Evolutionary conservation across 305 asterid genomes (phyloP), one percentile per base, ranked within the genome.

Genomic region (Euphrasia arctica): DNA sequence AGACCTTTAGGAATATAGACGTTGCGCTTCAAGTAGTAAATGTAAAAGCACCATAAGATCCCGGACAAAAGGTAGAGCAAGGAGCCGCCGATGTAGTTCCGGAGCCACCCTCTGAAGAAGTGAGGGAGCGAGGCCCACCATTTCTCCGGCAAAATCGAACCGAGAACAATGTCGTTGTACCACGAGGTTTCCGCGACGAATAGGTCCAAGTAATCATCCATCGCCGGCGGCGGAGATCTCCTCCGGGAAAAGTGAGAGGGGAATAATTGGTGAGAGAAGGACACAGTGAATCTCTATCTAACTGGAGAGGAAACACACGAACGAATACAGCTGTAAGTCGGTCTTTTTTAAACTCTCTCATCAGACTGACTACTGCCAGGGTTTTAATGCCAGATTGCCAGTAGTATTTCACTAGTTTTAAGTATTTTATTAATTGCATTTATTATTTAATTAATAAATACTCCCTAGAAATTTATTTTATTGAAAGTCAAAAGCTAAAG

Each of bases 151-250:
- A 88, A 58, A 67, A 80, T 11, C 28, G 90, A 32, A 1, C 91
- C 88, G 51, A 91, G 80, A n/a, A 88, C 95, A 64, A 91, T 49
- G 76, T 77, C 73, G 79, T 86, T 91, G 91, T 84, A 86, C 77
- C 87, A 84, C 41, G 96, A 84, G 0, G 97, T 84, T 69, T 91
- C 96, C 43, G 81, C 95, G 66, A 84, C 87, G 66, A 91, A 86
- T 48, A 80, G 75, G 60, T 70, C 72, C 79, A 79, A 57, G 74
- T 85, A 78, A 48, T 80, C 88, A n/a, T 69, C 91, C 89, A 79
- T 82, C 70, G 64, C 43, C 59, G 6, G 48, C 62, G 55, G 47
- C 72, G 47, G 62, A 11, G 56, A 49, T 39, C 45, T 39, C 41
- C 36, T 4, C 27, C 9, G n/a, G 5, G 45, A 11, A 4, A 43